These are phyloP conservation scores for Peterozyma xylosa DNA, from an alignment of 805 yeast species.

Conservation along the genomic window DNA sequence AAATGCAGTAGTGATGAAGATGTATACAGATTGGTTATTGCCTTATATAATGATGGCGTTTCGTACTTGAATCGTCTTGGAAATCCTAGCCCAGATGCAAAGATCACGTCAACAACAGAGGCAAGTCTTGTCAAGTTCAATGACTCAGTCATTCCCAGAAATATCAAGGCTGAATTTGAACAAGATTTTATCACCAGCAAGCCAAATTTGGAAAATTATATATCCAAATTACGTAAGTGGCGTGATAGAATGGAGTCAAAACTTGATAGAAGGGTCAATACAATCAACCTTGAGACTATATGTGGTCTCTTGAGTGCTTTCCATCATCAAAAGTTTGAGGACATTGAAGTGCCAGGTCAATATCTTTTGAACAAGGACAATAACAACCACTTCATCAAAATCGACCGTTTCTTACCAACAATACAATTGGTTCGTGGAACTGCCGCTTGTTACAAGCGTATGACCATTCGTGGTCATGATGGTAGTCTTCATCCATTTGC, in stretches of 20 bases:
- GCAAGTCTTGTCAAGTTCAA: constrained; percentile 84
- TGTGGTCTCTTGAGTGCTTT: constrained; percentile 95
- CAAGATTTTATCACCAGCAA: constrained; percentile 81
- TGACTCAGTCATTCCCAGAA: constrained; percentile 85
- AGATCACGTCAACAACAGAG: constrained; percentile 86
- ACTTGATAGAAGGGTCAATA: constrained; percentile 74
- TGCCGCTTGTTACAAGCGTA: constrained; percentile 81
- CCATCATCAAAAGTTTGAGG: constrained; percentile 97
- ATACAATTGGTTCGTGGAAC: constrained; percentile 86
- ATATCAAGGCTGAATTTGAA: constrained; percentile 83
- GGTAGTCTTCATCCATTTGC: constrained; percentile 90
- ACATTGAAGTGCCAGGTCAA: constrained; percentile 96
- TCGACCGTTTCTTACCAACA: constrained; percentile 86
- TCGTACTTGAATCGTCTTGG: constrained; percentile 82
- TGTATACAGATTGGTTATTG: constrained; percentile 88
- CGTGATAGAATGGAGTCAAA: constrained; percentile 87
- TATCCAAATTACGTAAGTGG: constrained; percentile 82
- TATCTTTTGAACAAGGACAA: constrained; percentile 82
- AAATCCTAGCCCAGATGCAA: constrained; percentile 81
- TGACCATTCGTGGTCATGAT: constrained; percentile 88
- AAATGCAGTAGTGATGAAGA: constrained; percentile 94
- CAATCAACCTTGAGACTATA: constrained; percentile 77
- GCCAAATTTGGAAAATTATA: constrained; percentile 85
- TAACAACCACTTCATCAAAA: constrained; percentile 85
- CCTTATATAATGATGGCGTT: constrained; percentile 87